Conservation (phyloP, 306 rosid species). For the Quercus dentata region DNA sequence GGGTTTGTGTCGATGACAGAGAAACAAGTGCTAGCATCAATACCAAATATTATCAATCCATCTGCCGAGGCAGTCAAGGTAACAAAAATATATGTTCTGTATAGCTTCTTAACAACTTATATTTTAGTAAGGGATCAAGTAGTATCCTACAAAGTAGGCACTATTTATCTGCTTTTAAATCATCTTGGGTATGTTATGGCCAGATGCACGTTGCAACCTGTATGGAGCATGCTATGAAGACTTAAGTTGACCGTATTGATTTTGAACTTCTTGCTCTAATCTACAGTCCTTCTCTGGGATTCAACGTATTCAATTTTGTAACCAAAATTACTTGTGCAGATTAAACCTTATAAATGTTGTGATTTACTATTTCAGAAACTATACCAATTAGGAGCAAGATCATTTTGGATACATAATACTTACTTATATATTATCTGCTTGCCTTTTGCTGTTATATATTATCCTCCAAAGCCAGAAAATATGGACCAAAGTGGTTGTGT, state of each 20-base stretch:
- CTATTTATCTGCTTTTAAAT: not conserved
- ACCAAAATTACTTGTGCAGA: not conserved
- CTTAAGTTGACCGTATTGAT: not conserved
- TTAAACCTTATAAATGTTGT: no score
- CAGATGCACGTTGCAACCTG: not conserved
- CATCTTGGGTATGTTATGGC: not conserved
- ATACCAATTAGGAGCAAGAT: constrained; percentile 26
- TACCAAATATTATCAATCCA: constrained; percentile 9
- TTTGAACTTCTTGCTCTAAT: not conserved
- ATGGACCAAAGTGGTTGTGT: constrained; percentile 21
- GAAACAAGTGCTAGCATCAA: constrained; percentile 13
- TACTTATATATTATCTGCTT: constrained; percentile 10
- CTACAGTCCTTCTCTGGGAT: not conserved
- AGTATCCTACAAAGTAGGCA: not conserved
- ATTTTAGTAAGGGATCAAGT: not conserved
- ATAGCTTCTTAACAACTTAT: not conserved
- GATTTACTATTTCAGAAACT: constrained; percentile 14
- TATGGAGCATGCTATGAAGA: not conserved
- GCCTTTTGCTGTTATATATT: constrained; percentile 6
- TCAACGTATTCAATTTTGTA: not conserved
- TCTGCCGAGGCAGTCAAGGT: constrained; percentile 17
- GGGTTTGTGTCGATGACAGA: constrained; percentile 7
- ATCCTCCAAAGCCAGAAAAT: constrained; percentile 15
- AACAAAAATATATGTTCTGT: not conserved
- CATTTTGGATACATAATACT: constrained; percentile 25